Percentiles rank a stretch among this genome's conserved stretches.
Conservation (phyloP, 116 monocot species). For the Cymodocea nodosa region DNA sequence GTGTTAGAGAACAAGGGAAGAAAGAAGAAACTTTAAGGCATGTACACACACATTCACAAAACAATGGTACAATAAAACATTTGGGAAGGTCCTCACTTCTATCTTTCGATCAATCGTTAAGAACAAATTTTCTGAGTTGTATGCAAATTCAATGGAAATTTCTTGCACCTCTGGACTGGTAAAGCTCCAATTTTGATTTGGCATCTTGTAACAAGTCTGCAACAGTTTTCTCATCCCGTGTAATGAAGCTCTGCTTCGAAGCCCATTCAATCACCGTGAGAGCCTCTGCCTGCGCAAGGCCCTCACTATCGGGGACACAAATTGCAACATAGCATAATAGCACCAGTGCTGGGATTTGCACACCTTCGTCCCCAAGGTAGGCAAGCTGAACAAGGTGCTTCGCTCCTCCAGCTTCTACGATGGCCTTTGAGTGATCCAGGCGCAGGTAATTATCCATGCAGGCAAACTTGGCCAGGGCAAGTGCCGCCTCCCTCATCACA, state of each 20-base stretch:
- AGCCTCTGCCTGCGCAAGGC: constrained; percentile 33
- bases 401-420: constrained; percentile 49
- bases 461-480: constrained; percentile 65
- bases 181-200: constrained; percentile 48
- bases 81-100: too few species aligned
- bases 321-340: constrained; percentile 48
- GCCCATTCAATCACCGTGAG: constrained; percentile 52
- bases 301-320: constrained; percentile 51
- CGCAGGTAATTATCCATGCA: constrained; percentile 65
- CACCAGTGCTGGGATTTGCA: constrained; percentile 27
- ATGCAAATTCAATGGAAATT: not conserved
- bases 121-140: too few species aligned
- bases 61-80: too few species aligned
- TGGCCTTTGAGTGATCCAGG: constrained; percentile 59
- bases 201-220: constrained; percentile 37
- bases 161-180: constrained; percentile 36
- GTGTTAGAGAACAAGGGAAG: too few species aligned
- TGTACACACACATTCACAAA: too few species aligned
- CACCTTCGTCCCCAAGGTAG: constrained; percentile 19
- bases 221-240: constrained; percentile 21
- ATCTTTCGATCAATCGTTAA: too few species aligned
- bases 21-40: too few species aligned
- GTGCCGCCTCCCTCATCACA: constrained; percentile 34
- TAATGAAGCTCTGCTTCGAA: constrained; percentile 35
- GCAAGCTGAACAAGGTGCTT: constrained; percentile 65